These are phyloP conservation scores for Claviceps purpurea DNA, from an alignment of 2,329 filamentous ascomycete species.

Conservation along the genomic window DNA sequence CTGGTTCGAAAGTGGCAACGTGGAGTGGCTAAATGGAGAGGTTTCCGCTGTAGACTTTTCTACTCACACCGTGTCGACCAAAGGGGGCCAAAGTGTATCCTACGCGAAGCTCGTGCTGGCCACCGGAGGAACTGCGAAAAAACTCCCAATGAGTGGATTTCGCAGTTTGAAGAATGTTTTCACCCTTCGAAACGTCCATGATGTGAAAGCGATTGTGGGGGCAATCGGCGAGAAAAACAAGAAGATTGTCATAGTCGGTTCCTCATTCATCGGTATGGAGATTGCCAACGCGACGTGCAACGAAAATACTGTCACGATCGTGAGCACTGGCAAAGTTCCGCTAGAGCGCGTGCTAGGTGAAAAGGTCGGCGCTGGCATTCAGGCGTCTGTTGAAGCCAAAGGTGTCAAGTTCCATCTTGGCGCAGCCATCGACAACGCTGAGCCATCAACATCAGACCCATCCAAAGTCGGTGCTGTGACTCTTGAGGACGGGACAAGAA, in stretches of 20 bases:
- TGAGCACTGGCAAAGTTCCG: slow-evolving; percentile 79
- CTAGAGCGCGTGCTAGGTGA: slow-evolving; percentile 77
- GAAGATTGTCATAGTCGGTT: slow-evolving; percentile 85
- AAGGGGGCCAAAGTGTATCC: slow-evolving; percentile 52
- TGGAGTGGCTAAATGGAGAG: slow-evolving; percentile 46
- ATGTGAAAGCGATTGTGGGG: slow-evolving; percentile 62
- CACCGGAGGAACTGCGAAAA: slow-evolving; percentile 67
- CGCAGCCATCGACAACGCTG: slow-evolving; percentile 71
- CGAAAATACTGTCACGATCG: slow-evolving; percentile 70
- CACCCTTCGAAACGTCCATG: slow-evolving; percentile 61
- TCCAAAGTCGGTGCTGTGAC: slow-evolving; percentile 66
- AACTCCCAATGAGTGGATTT: slow-evolving; percentile 70
- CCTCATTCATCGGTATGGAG: slow-evolving; percentile 97
- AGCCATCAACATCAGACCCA: slow-evolving; percentile 52
- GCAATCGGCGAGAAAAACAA: slow-evolving; percentile 75
- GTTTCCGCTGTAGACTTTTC: slow-evolving; percentile 68
- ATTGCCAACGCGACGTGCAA: slow-evolving; percentile 71
- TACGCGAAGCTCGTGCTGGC: slow-evolving; percentile 88
- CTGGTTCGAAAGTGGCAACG: slow-evolving; percentile 55
- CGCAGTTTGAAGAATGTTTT: slow-evolving; percentile 82
- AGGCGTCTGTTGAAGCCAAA: slow-evolving; percentile 65
- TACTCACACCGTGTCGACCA: slow-evolving; percentile 59
- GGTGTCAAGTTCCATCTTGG: slow-evolving; percentile 81
- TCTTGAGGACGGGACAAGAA: slow-evolving; percentile 71
- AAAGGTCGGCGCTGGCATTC: slow-evolving; percentile 69